Base-by-base conservation (phyloP, 192 early-diverging fungal species). In the Coemansia sp. region DNA sequence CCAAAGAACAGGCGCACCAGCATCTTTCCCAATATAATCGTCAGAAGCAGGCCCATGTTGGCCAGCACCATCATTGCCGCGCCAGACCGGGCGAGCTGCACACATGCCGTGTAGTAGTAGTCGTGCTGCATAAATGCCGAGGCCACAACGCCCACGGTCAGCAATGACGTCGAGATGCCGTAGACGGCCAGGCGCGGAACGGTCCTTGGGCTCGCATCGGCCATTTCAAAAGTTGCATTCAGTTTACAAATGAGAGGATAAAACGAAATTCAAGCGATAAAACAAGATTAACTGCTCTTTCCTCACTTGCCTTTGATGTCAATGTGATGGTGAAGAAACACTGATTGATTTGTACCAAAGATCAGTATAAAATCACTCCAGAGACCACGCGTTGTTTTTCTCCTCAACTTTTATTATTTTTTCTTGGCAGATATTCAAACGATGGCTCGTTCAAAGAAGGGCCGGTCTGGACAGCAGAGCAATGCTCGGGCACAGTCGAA, bases 1-100 rank as follows among this genome's bases (percentile, higher is more conserved):
- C 97, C 97, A 86, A 98, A 97, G 68, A 96, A 95, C 3, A 92
- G 64, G 19, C 87, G 77, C 47, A 93, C 90, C 31, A 95, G 65
- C 22, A 83, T 56, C 53, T 88, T 87, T 6, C 95, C 93, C 11
- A 88, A 57, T 51, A 97, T 54, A 28, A 97, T 89, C 1, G 88
- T 89, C 21, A 94, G 43, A 56, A 90, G 89, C 46, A 91, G 58
- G 3, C 84, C 87, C 72, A 92, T 85, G 75, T 92, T 93, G 27
- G 94, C 80, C 14, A 94, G 80, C 40, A 92, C 83, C 90, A 98
- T 86, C 73, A 97, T 83, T 58, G 89, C 88, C 10, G 90, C 86
- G 71, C 85, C 89, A 2, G 93, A 95, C 61, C 91, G 90, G 2
- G 91, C 88, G 48, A 98, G 80, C 64, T 92, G 89, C 43, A 98